These are phyloP conservation scores for Penicillium psychrosexuale DNA, from an alignment of 2,329 filamentous ascomycete species.

Conservation along the genomic window DNA sequence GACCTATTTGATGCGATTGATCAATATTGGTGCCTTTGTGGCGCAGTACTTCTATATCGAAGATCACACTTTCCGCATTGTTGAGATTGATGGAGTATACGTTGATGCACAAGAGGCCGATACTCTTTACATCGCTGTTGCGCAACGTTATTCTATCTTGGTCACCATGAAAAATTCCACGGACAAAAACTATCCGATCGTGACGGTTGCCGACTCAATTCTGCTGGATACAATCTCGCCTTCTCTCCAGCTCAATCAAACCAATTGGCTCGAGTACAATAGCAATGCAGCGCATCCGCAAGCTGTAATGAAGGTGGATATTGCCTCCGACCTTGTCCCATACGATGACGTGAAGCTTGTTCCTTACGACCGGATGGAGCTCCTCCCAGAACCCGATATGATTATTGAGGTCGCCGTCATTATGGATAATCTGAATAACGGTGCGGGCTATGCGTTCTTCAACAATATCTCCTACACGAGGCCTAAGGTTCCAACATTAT, in stretches of 20 bases:
- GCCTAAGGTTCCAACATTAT: constrained; percentile 28
- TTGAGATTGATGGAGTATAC: constrained; percentile 72
- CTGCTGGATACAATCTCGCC: constrained; percentile 35
- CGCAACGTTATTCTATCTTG: constrained; percentile 59
- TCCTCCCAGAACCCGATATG: constrained; percentile 59
- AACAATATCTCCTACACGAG: constrained; percentile 28
- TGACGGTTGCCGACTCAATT: constrained; percentile 33
- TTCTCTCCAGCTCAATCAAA: constrained; percentile 39
- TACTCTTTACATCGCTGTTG: constrained; percentile 64
- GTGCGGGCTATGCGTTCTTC: constrained; percentile 51
- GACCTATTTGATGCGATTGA: constrained; percentile 66
- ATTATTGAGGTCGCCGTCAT: constrained; percentile 55
- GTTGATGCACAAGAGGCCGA: constrained; percentile 58
- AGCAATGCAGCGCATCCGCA: constrained; percentile 47
- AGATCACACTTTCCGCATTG: constrained; percentile 60
- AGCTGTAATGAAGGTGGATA: constrained; percentile 26
- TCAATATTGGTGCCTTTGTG: constrained; percentile 41
- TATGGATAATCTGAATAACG: constrained; percentile 70
- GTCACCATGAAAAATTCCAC: constrained; percentile 62
- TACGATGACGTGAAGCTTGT: constrained; percentile 73
- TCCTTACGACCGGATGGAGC: constrained; percentile 63
- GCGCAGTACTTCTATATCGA: constrained; percentile 52
- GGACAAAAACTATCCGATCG: constrained; percentile 62
- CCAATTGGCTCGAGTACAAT: constrained; percentile 62
- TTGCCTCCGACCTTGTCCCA: constrained; percentile 54